A percentile compares a stretch with the other conserved stretches of the same genome.
These are phyloP conservation scores for Thecaphora thlaspeos DNA, from an alignment of 1,284 basidiomycete genomes.

Conservation along the genomic window DNA sequence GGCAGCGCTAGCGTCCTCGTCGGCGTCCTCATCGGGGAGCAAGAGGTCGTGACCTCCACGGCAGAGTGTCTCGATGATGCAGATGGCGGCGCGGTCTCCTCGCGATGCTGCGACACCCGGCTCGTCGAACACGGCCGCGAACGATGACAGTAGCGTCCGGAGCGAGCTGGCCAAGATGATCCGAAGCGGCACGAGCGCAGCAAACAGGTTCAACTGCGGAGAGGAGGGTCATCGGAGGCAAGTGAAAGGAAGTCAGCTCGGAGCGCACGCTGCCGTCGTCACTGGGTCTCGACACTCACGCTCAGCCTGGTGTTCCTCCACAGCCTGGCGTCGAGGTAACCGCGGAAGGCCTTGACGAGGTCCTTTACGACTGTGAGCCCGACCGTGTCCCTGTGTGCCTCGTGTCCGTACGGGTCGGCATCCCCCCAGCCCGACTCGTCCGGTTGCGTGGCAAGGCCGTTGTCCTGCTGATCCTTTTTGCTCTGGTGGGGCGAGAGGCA, in stretches of 20 bases:
- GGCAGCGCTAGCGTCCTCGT: constrained; percentile 5
- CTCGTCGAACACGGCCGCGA: constrained; percentile 81
- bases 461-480: constrained; percentile 3
- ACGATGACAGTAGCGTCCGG: constrained; percentile 73
- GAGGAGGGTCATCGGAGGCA: constrained; percentile 22
- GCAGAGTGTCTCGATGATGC: constrained; percentile 77
- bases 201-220: constrained; percentile 42
- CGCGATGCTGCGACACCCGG: constrained; percentile 83
- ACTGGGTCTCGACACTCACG: constrained; percentile 12
- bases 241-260: no score
- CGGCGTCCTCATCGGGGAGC: no score
- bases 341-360: constrained; percentile 47
- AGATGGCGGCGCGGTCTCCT: constrained; percentile 78
- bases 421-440: neutral
- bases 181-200: constrained; percentile 62
- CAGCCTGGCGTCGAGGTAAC: constrained; percentile 49
- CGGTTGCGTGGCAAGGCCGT: constrained; percentile 3
- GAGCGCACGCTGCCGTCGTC: no score
- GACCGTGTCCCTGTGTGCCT: constrained; percentile 14
- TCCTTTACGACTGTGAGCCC: constrained; percentile 48
- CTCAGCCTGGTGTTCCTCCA: constrained; percentile 54
- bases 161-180: constrained; percentile 75
- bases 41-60: constrained; percentile 47
- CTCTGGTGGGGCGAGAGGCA: constrained; percentile 30
- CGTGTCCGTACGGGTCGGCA: neutral